phyloP scores from a whole-genome alignment of 2,329 filamentous ascomycete genomes.

The Colletotrichum agaves region DNA sequence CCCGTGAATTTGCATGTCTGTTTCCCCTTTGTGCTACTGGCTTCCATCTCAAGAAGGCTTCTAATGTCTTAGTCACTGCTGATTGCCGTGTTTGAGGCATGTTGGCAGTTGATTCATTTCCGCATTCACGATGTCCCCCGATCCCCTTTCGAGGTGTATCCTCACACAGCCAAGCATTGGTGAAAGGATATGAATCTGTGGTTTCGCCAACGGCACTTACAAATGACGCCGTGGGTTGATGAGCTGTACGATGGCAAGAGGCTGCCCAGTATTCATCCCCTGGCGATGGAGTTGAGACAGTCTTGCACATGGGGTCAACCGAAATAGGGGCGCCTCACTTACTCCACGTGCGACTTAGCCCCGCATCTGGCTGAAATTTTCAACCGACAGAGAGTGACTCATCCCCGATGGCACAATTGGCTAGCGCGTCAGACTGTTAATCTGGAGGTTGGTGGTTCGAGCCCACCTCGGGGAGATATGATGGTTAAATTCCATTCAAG shows the following conservation, averaged over 20 bases:
- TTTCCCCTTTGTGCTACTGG: neutral
- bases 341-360: neutral
- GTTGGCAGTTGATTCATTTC: neutral
- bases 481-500: neutral
- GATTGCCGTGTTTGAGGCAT: neutral
- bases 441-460: slow-evolving; percentile 38
- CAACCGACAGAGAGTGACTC: neutral
- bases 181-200: too few species aligned
- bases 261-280: too few species aligned
- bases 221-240: too few species aligned
- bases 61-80: neutral
- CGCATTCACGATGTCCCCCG: too few species aligned
- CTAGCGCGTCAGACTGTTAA: slow-evolving; percentile 39
- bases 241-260: too few species aligned
- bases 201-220: too few species aligned
- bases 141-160: too few species aligned
- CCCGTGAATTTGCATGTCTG: neutral
- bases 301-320: too few species aligned
- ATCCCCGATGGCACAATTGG: slow-evolving; percentile 38
- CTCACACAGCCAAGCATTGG: too few species aligned
- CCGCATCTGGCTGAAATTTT: fast-evolving
- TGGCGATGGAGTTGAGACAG: too few species aligned
- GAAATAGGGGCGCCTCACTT: neutral
- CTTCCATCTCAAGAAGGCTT: neutral
- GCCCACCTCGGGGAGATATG: slow-evolving; percentile 29